These are phyloP conservation scores for Vitis hybrid DNA, from an alignment of 177 flowering plant species.

Conservation along the genomic window DNA sequence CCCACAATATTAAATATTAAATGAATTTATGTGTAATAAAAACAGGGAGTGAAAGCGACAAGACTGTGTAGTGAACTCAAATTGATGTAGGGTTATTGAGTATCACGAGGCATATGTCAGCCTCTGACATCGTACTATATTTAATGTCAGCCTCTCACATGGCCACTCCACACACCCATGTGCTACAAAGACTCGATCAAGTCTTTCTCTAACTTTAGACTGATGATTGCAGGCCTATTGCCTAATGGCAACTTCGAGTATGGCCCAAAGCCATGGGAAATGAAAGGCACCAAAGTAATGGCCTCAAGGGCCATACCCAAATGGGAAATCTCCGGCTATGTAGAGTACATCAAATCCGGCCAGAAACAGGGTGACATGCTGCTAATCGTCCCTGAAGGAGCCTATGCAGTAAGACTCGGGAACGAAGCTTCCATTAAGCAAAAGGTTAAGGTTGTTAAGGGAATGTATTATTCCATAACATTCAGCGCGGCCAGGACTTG, in stretches of 20 bases:
- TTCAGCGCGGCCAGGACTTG: slow-evolving; percentile 67
- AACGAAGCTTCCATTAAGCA: slow-evolving; percentile 64
- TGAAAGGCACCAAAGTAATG: slow-evolving; percentile 62
- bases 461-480: slow-evolving; percentile 48
- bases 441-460: slow-evolving; percentile 32
- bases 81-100: too few relatives aligned
- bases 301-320: slow-evolving; percentile 38
- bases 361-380: slow-evolving; percentile 71
- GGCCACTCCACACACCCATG: too few relatives aligned
- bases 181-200: too few relatives aligned
- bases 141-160: too few relatives aligned
- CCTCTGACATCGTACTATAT: too few relatives aligned
- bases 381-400: slow-evolving; percentile 59
- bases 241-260: slow-evolving; percentile 75
- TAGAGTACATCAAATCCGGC: slow-evolving; percentile 63
- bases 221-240: slow-evolving; percentile 45
- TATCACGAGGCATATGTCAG: too few relatives aligned
- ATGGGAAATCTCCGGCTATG: slow-evolving; percentile 54
- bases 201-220: too few relatives aligned
- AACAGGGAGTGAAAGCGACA: too few relatives aligned
- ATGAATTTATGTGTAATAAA: too few relatives aligned
- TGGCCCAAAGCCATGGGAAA: slow-evolving; percentile 56
- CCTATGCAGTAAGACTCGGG: slow-evolving; percentile 55
- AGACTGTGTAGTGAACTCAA: too few relatives aligned
- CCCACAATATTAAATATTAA: too few relatives aligned